A percentile compares a stretch with the other conserved stretches of the same genome.
Conservation (phyloP, 176 grass and related monocot species). For the Phragmites australis region DNA sequence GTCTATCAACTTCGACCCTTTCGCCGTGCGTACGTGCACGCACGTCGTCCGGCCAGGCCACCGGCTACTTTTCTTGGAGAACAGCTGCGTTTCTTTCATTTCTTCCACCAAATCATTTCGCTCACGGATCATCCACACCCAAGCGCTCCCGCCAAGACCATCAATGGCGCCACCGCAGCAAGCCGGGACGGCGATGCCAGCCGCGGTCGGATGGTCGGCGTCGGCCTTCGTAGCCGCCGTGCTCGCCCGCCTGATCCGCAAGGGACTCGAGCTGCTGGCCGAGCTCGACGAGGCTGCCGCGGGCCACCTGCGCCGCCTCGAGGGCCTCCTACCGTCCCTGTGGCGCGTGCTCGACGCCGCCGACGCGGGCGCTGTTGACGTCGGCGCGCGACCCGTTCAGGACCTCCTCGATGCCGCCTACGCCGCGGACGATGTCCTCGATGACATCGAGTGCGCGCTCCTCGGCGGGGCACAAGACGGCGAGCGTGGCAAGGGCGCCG, state of each 20-base stretch:
- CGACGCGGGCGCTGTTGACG: conserved; percentile 42
- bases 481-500: neutral
- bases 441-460: conserved; percentile 23
- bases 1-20: neutral
- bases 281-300: conserved; percentile 27
- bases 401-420: conserved; percentile 46
- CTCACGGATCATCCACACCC: neutral
- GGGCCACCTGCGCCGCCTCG: conserved; percentile 48
- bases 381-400: conserved; percentile 22
- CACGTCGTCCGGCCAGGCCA: conserved; percentile 35
- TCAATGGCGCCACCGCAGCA: conserved; percentile 25
- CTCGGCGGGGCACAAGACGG: neutral
- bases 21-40: conserved; percentile 8
- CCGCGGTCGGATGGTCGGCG: conserved; percentile 20
- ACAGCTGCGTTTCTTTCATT: neutral
- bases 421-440: conserved; percentile 30
- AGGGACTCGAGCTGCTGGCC: conserved; percentile 9
- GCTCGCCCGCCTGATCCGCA: conserved; percentile 44
- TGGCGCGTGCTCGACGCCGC: conserved; percentile 48
- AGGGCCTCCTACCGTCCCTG: conserved; percentile 38
- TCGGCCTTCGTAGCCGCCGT: conserved; percentile 45
- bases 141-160: neutral
- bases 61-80: neutral
- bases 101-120: neutral
- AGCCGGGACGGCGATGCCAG: neutral